Percentiles rank a stretch among this genome's conserved stretches.
Conservation (phyloP, 805 yeast species). For the Ogataea paradorogensis region DNA sequence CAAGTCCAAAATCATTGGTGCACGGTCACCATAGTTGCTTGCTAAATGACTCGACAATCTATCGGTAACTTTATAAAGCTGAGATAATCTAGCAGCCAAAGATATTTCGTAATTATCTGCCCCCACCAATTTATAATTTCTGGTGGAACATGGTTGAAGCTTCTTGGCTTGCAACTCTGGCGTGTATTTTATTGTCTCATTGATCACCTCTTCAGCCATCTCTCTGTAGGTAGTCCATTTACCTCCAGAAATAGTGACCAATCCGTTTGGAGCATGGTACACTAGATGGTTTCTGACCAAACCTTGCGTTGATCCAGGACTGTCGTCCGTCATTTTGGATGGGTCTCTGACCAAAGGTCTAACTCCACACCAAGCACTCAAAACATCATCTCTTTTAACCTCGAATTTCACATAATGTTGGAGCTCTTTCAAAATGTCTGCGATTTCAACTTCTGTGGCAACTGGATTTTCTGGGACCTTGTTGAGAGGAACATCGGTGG, state of each 20-base stretch:
- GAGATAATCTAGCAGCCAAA: slow-evolving; percentile 74
- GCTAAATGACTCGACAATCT: slow-evolving; percentile 79
- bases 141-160: slow-evolving; percentile 50
- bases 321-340: slow-evolving; percentile 34
- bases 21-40: slow-evolving; percentile 84
- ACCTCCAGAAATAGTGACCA: slow-evolving; percentile 92
- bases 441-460: slow-evolving; percentile 85
- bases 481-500: slow-evolving; percentile 86
- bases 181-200: slow-evolving; percentile 55
- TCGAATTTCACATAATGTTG: slow-evolving; percentile 88
- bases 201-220: slow-evolving; percentile 94
- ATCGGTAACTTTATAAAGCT: slow-evolving; percentile 69
- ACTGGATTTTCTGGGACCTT: slow-evolving; percentile 71
- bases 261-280: slow-evolving; percentile 62
- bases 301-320: slow-evolving; percentile 64
- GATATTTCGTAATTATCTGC: slow-evolving; percentile 77
- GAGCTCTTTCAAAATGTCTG: slow-evolving; percentile 81
- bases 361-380: slow-evolving; percentile 96
- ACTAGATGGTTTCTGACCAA: slow-evolving; percentile 88
- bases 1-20: slow-evolving; percentile 69
- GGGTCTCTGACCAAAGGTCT: slow-evolving; percentile 92
- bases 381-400: slow-evolving; percentile 84
- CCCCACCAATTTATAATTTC: slow-evolving; percentile 62
- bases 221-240: slow-evolving; percentile 98
- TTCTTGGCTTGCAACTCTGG: slow-evolving; percentile 32